Evolutionary conservation across 2,329 filamentous ascomycete genomes (phyloP).

Genomic region (Magnaporthales sp.): DNA sequence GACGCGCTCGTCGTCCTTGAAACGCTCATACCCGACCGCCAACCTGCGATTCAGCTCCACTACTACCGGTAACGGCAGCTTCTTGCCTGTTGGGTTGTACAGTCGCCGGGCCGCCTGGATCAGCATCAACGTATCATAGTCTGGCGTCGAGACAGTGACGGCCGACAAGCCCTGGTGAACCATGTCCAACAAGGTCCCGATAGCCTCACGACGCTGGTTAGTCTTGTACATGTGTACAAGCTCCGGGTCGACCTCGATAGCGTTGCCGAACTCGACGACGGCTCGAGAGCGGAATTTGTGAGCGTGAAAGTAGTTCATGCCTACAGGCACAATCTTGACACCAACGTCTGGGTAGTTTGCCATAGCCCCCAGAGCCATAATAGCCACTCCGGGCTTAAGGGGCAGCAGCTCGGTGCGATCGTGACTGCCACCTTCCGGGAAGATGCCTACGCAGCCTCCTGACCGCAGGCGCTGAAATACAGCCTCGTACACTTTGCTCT

Average conservation of each 20-base stretch:
- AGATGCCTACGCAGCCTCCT: constrained; percentile 90
- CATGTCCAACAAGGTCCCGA: constrained; percentile 74
- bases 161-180: constrained; percentile 78
- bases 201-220: constrained; percentile 78
- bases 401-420: constrained; percentile 87
- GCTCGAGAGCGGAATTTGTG: constrained; percentile 97
- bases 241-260: constrained; percentile 75
- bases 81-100: constrained; percentile 92
- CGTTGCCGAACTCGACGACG: constrained; percentile 88
- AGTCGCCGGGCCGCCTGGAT: constrained; percentile 89
- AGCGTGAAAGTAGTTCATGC: constrained; percentile 99
- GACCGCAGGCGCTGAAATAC: constrained; percentile 77
- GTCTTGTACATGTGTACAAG: constrained; percentile 78
- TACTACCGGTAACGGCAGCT: constrained; percentile 82
- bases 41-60: constrained; percentile 90
- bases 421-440: constrained; percentile 93
- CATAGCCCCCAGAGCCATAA: constrained; percentile 91
- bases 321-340: constrained; percentile 89
- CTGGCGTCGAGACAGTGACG: constrained; percentile 85
- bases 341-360: constrained; percentile 79
- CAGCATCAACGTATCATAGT: constrained; percentile 94
- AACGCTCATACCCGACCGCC: constrained; percentile 83
- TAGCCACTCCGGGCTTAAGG: constrained; percentile 86
- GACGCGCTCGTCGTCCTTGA: constrained; percentile 85
- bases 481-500: constrained; percentile 86